phyloP scores from a whole-genome alignment of 1,284 basidiomycete species.

The Sporisorium scitamineum region DNA sequence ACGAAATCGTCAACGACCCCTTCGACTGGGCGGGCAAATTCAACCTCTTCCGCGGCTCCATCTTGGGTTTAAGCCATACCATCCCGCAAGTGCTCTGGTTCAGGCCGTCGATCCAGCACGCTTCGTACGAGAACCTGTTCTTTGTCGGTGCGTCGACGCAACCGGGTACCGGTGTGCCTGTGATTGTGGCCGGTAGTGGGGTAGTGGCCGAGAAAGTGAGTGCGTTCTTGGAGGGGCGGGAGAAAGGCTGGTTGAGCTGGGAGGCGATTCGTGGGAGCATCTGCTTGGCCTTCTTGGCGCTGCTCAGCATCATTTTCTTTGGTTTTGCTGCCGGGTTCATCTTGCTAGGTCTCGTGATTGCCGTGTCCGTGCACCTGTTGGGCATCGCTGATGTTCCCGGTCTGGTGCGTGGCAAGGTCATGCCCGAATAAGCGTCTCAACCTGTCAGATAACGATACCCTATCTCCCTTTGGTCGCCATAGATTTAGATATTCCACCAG shows the following conservation, averaged over 20 bases:
- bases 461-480: background rate
- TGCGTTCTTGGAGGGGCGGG: conserved; percentile 33
- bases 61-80: conserved; percentile 69
- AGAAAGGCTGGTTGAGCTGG: conserved; percentile 40
- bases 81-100: conserved; percentile 69
- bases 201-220: conserved; percentile 55
- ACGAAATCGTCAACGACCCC: conserved; percentile 66
- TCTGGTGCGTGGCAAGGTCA: conserved; percentile 34
- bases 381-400: conserved; percentile 47
- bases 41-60: conserved; percentile 70
- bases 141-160: conserved; percentile 70
- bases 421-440: conserved; percentile 24
- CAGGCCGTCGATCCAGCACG: conserved; percentile 65
- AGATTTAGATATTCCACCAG: background rate
- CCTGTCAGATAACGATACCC: background rate
- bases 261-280: conserved; percentile 43
- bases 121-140: conserved; percentile 64
- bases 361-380: conserved; percentile 30
- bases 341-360: conserved; percentile 30
- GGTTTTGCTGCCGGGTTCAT: conserved; percentile 36
- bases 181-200: conserved; percentile 60
- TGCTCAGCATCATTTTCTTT: conserved; percentile 27
- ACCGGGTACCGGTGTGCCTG: conserved; percentile 69
- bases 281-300: conserved; percentile 25
- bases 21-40: conserved; percentile 70